Evolutionary conservation across 164 flowering plant species (phyloP), one percentile per base, ranked within the genome.

Genomic region (Chimonanthus salicifolius): DNA sequence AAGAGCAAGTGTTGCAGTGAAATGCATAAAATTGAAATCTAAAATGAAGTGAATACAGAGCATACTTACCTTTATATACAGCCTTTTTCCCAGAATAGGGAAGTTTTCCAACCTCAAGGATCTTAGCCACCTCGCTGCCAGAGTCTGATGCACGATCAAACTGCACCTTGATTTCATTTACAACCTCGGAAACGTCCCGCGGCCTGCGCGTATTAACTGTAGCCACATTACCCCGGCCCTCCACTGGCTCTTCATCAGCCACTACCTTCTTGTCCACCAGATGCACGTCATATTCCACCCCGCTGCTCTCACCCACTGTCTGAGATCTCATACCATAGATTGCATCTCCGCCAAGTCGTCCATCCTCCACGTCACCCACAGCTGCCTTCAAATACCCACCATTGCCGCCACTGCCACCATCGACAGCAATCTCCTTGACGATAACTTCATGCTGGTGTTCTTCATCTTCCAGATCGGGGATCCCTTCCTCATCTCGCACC

Each of bases 401-500:
- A 6, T 6, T 4, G n/a, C 60, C 60, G 13, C 6, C 60, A 68
- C 76, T 74, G 18, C 78, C 85, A 8, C 80, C 76, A 7, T 68
- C 84, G 50, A 64, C 60, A 54, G 11, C 73, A 4, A 91, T 89
- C 78, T 96, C 94, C 80, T 91, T 96, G 46, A 92, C 94, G 33
- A 33, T 33, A 49, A 87, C 92, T 74, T 92, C 99, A 2, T 82
- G 79, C 50, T 78, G 84, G 63, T 73, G 84, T 77, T 85, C 87
- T 77, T 88, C 98, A 66, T 92, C 99, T 75, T 96, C 99, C 87
- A 92, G 79, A 78, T 96, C 98, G 50, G 98, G 99, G 68, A 94
- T 96, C 71, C 98, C 98, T 76, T 94, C 99, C 72, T 90, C 98
- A 63, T 92, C 97, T 63, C 99, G 90, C 79, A 94, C 82, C 68